A percentile compares a stretch with the other conserved stretches of the same genome.
Conservation (phyloP, 768 basidiomycete species). For the Phylloporus arenicola region DNA sequence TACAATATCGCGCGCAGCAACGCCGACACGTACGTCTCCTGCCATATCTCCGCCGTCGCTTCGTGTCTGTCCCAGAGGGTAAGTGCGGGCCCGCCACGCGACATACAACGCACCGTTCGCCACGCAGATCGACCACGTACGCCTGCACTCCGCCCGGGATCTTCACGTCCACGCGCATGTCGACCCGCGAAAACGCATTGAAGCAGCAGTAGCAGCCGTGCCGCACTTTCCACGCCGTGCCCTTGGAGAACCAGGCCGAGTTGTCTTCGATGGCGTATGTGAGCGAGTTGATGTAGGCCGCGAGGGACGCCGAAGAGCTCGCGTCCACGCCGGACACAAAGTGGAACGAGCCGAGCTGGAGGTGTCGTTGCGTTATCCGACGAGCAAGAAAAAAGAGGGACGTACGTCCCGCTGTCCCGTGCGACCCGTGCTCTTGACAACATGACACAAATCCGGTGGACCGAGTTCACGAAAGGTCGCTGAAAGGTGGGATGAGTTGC, state of each 20-base stretch:
- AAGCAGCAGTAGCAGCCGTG: constrained; percentile 96
- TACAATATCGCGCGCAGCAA: constrained; percentile 88
- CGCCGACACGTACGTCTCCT: constrained; percentile 95
- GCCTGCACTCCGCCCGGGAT: constrained; percentile 96
- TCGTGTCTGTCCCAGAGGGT: constrained; percentile 50
- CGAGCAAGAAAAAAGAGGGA: constrained; percentile 11
- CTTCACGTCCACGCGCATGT: constrained; percentile 95
- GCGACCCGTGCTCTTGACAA: constrained; percentile 85
- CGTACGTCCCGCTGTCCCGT: constrained; percentile 83
- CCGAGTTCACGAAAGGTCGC: constrained; percentile 96
- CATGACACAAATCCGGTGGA: constrained; percentile 94
- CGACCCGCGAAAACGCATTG: constrained; percentile 96
- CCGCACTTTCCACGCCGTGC: constrained; percentile 81
- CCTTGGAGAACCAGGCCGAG: constrained; percentile 87
- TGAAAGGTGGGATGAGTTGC: constrained; percentile 28
- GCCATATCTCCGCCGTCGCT: constrained; percentile 90
- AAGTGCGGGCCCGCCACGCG: no score
- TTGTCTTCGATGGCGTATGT: constrained; percentile 92
- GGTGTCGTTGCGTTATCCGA: constrained; percentile 2
- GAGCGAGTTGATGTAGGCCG: constrained; percentile 98
- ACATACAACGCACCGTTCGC: constrained; percentile 64
- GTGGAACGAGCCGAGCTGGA: constrained; percentile 91
- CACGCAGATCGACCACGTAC: constrained; percentile 89
- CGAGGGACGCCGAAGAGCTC: constrained; percentile 93
- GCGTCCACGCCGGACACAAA: constrained; percentile 98